phyloP scores from a whole-genome alignment of 768 basidiomycete genomes.

The Rhodotorula kratochvilovae region DNA sequence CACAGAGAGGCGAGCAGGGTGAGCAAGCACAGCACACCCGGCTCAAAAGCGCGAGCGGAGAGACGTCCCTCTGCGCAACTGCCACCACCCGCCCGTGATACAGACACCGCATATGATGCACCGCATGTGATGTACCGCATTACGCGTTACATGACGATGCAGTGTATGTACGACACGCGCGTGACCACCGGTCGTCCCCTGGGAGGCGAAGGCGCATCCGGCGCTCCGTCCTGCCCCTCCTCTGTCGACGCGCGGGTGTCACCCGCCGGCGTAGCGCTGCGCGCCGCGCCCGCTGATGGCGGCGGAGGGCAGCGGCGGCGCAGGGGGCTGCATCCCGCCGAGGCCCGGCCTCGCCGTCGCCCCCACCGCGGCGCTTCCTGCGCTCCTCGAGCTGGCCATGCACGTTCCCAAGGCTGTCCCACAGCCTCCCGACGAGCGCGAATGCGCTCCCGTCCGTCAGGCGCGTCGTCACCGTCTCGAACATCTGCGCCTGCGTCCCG shows the following conservation, averaged over 20 bases:
- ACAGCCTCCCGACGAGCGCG: slow-evolving; percentile 10
- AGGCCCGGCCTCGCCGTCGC: neutral
- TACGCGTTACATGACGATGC: neutral
- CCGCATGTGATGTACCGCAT: neutral
- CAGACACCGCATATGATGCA: no score
- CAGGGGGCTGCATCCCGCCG: slow-evolving; percentile 10
- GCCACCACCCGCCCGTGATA: no score
- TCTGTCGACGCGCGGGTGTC: no score
- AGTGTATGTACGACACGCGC: neutral
- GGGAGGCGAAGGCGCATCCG: neutral
- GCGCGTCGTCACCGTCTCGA: slow-evolving; percentile 14
- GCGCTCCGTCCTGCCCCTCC: neutral
- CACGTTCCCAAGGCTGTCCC: slow-evolving; percentile 4
- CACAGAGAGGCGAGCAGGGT: no score
- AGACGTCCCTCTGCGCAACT: no score
- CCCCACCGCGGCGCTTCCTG: neutral
- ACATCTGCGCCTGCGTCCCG: slow-evolving; percentile 29
- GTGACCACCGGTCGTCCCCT: no score
- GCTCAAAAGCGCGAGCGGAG: no score
- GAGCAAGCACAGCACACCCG: no score
- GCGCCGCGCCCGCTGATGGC: neutral
- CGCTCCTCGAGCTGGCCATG: slow-evolving; percentile 7
- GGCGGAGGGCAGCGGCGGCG: slow-evolving; percentile 1
- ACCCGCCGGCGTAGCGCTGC: neutral
- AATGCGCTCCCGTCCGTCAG: slow-evolving; percentile 37